Conservation (phyloP, 139 green algal species). For the Micractinium sp. region DNA sequence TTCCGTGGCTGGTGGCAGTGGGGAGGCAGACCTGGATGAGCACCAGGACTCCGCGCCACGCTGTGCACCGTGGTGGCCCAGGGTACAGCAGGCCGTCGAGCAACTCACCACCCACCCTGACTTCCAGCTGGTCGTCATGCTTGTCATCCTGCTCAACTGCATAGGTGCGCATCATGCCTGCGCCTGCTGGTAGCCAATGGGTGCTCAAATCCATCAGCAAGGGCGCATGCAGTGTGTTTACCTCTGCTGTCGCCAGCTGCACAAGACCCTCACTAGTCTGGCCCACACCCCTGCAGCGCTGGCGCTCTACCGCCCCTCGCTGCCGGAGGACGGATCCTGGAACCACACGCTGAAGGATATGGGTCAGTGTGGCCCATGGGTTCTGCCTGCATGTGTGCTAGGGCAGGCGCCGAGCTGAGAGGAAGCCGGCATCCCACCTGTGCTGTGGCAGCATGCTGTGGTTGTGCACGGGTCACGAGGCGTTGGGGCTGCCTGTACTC, state of each 20-base stretch:
- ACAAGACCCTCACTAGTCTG: background rate
- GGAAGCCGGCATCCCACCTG: background rate
- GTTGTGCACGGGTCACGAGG: too few relatives aligned
- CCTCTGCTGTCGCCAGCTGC: background rate
- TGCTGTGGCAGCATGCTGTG: background rate
- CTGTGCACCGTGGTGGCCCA: background rate
- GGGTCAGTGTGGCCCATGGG: constrained; percentile 45
- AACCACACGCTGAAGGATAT: constrained; percentile 60
- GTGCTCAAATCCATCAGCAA: background rate
- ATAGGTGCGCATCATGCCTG: constrained; percentile 40
- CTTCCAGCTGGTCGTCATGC: constrained; percentile 72
- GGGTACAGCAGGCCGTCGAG: background rate
- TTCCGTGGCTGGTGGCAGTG: background rate
- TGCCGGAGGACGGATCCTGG: constrained; percentile 35
- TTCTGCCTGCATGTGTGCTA: too few relatives aligned
- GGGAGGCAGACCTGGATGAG: background rate
- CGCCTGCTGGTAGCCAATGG: background rate
- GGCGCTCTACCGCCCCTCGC: constrained; percentile 62
- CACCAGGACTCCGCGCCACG: background rate
- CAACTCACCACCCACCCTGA: constrained; percentile 58
- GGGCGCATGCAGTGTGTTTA: too few relatives aligned
- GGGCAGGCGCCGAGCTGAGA: background rate
- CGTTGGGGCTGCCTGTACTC: too few relatives aligned
- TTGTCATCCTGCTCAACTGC: constrained; percentile 80
- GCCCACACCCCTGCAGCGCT: constrained; percentile 37